These are phyloP conservation scores for Penicillium sp. DNA, from an alignment of 2,329 filamentous ascomycete genomes.

Conservation along the genomic window DNA sequence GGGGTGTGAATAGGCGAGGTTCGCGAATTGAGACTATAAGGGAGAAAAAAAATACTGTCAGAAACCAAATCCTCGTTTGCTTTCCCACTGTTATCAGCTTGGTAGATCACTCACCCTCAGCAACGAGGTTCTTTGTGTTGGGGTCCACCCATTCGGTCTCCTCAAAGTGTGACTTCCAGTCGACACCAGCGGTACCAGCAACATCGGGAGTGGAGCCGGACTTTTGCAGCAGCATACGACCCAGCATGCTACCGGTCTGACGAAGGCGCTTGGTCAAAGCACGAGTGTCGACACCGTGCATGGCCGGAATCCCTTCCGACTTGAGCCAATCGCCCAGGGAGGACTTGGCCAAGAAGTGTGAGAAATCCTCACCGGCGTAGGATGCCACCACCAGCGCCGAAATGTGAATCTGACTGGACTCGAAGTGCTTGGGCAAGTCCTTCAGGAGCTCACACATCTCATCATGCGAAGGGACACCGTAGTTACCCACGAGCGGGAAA, in stretches of 20 bases:
- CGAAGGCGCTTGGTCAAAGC: conserved; percentile 92
- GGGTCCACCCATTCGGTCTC: conserved; percentile 85
- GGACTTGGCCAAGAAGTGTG: conserved; percentile 85
- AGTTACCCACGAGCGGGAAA: conserved; percentile 94
- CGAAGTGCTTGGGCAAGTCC: conserved; percentile 88
- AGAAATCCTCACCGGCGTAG: conserved; percentile 93
- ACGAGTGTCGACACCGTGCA: conserved; percentile 92
- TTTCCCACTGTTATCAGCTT: background rate
- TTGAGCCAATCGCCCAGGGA: conserved; percentile 94
- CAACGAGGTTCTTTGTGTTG: conserved; percentile 88
- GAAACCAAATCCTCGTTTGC: conserved; percentile 34
- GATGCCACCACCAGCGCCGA: conserved; percentile 86
- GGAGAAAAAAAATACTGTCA: conserved; percentile 2
- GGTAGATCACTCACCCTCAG: conserved; percentile 69
- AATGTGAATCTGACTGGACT: conserved; percentile 89
- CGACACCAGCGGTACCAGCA: conserved; percentile 44
- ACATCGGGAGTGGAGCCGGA: conserved; percentile 39
- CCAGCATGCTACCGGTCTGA: conserved; percentile 93
- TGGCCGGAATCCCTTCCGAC: conserved; percentile 88
- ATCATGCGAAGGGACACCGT: conserved; percentile 88
- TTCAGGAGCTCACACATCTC: conserved; percentile 79
- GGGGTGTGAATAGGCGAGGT: conserved; percentile 81
- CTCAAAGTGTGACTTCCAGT: conserved; percentile 66
- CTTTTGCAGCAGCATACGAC: conserved; percentile 77
- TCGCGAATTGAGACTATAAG: conserved; percentile 78